Base-by-base conservation (phyloP, 2,329 filamentous ascomycete species). In the Fusarium sp. region DNA sequence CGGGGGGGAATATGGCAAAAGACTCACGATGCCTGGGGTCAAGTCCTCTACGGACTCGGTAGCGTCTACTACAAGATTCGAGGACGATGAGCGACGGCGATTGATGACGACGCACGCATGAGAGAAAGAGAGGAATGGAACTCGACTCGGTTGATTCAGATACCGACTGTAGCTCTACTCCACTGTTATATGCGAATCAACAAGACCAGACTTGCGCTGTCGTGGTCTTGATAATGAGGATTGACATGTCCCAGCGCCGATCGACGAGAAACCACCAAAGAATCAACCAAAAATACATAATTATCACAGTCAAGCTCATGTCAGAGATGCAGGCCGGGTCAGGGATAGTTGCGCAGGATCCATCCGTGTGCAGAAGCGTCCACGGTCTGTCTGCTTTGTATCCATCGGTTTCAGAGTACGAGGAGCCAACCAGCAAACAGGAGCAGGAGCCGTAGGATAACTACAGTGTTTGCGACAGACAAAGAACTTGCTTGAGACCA, bases 21-120 rank as follows among this genome's bases (percentile, higher is more conserved):
- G 60, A 75, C 73, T n/a, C 70, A 74, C 57, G 69, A 76, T 52
- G 44, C 73, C 19, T 79, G 77, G 76, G 76, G 78, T 19, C 67
- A 70, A 9, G 70, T 79, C n/a, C 70, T 77, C 33, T 74, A 77
- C 50, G 70, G 72, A 35, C 66, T 79, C 37, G 77, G 76, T 39
- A 75, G 70, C 51, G 66, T 70, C 41, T 78, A 77, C 65, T 76
- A 72, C 69, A 77, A 73, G 50, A 59, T 73, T 41, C 64, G 66
- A 50, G 70, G 69, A 25, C 63, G 61, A n/a, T 71, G 63, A 70
- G 53, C 39, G 25, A 44, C 29, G 49, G 38, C 33, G 19, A 29
- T 13, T 13, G 27, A 44, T 11, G 53, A 56, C 66, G 45, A 61
- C 55, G 54, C 19, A 61, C 61, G 56, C 63, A 43, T 13, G 41